Evolutionary conservation across 768 basidiomycete species (phyloP).

Genomic region (Rhizopogon salebrosus): DNA sequence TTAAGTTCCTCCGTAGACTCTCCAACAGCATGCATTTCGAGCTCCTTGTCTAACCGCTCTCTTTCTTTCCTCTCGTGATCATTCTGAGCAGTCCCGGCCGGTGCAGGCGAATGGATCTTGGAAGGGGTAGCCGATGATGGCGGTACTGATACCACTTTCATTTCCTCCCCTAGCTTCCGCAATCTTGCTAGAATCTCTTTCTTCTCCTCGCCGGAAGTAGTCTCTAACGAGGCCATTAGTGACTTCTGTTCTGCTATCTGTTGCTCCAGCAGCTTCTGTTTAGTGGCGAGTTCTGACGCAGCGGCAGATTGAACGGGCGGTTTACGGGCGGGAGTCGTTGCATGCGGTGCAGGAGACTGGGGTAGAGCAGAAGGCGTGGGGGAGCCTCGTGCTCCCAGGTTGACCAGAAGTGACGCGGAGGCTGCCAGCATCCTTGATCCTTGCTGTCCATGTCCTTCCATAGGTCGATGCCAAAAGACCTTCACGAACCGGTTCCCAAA

Average conservation of each 20-base stretch:
- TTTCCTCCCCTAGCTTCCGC: conserved; percentile 74
- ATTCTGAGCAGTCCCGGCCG: conserved; percentile 19
- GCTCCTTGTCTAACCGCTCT: conserved; percentile 75
- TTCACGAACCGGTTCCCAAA: conserved; percentile 94
- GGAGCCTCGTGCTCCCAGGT: conserved; percentile 39
- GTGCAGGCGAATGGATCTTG: conserved; percentile 22
- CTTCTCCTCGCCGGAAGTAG: conserved; percentile 67
- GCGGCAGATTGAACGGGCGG: conserved; percentile 27
- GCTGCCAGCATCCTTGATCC: conserved; percentile 79
- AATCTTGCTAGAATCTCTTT: conserved; percentile 72
- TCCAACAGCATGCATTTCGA: conserved; percentile 55
- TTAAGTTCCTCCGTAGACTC: conserved; percentile 66
- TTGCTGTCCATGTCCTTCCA: conserved; percentile 83
- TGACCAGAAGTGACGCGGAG: conserved; percentile 71
- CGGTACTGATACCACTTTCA: conserved; percentile 40
- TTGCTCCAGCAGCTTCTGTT: conserved; percentile 72
- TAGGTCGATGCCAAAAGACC: conserved; percentile 90
- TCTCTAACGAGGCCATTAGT: conserved; percentile 65
- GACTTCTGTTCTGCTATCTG: conserved; percentile 88
- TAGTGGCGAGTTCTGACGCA: conserved; percentile 56
- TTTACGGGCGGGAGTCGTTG: conserved; percentile 28
- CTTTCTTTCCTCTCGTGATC: conserved; percentile 53
- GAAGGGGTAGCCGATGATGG: conserved; percentile 24
- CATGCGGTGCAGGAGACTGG: conserved; percentile 14
- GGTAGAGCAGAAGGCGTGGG: conserved; percentile 8